Evolutionary conservation across 257 asterid genomes (phyloP).

Genomic region (Henckelia pumila): DNA sequence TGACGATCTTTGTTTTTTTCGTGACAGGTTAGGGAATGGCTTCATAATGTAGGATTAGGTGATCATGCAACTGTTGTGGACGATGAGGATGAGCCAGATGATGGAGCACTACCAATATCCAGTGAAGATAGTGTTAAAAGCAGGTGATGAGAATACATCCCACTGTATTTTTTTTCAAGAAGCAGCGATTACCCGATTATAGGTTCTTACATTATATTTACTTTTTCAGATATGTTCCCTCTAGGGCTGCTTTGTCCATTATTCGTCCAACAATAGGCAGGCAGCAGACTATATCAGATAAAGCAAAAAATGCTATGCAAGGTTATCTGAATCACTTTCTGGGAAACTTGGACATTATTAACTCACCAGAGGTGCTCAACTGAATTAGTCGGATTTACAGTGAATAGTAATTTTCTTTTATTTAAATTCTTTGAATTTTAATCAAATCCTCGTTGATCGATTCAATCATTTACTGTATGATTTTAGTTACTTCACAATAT

Average conservation of each 20-base stretch:
- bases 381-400: conserved; percentile 18
- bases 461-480: neutral
- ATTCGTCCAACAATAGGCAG: conserved; percentile 85
- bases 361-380: conserved; percentile 72
- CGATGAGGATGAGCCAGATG: conserved; percentile 87
- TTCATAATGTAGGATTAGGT: conserved; percentile 74
- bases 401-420: conserved; percentile 19
- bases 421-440: neutral
- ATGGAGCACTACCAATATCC: conserved; percentile 64
- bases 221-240: conserved; percentile 69
- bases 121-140: conserved; percentile 54
- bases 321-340: conserved; percentile 85
- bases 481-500: neutral
- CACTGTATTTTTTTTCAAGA: conserved; percentile 3
- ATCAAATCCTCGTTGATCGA: neutral
- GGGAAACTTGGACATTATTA: conserved; percentile 82
- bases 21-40: conserved; percentile 80
- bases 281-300: conserved; percentile 64
- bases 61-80: conserved; percentile 71
- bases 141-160: conserved; percentile 45
- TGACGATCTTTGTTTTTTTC: conserved; percentile 24
- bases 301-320: conserved; percentile 91
- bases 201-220: conserved; percentile 17
- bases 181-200: conserved; percentile 6
- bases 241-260: conserved; percentile 80